A percentile compares a stretch with the other conserved stretches of the same genome.
These are phyloP conservation scores for Hibiscus mutabilis DNA, from an alignment of 345 rosid genomes.

Conservation along the genomic window DNA sequence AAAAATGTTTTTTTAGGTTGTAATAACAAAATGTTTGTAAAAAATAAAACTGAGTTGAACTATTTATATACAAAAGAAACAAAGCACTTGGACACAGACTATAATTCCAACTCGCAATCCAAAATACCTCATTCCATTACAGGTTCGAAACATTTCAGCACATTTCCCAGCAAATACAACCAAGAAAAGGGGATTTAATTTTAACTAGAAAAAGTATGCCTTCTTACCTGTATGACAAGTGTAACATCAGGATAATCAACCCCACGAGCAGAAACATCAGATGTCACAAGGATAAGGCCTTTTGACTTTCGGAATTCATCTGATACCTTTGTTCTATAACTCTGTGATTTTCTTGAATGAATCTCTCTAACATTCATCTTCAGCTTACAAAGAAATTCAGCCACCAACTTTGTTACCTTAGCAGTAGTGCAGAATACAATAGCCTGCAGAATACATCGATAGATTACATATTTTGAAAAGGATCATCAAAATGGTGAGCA, in stretches of 20 bases:
- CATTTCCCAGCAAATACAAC: not conserved
- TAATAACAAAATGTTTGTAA: not conserved
- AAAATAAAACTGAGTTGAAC: not conserved
- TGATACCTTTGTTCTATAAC: slow-evolving; percentile 82
- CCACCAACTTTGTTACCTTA: slow-evolving; percentile 75
- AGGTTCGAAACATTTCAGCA: not conserved
- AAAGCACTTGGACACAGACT: not conserved
- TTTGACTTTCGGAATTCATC: slow-evolving; percentile 93
- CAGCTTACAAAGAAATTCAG: slow-evolving; percentile 61
- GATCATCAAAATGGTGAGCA: not conserved
- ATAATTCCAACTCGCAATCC: not conserved
- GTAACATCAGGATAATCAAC: slow-evolving; percentile 99
- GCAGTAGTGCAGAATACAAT: slow-evolving; percentile 96
- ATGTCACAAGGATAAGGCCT: slow-evolving; percentile 84
- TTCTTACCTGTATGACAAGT: slow-evolving; percentile 81
- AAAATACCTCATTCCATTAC: not conserved
- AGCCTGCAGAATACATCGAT: slow-evolving; percentile 36
- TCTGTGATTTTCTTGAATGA: slow-evolving; percentile 91
- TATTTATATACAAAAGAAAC: not conserved
- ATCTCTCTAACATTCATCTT: slow-evolving; percentile 87
- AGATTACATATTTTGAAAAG: slow-evolving; percentile 1
- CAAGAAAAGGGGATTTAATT: not conserved
- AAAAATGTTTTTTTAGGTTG: not conserved
- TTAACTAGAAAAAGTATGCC: not conserved
- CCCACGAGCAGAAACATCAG: slow-evolving; percentile 98